Percentiles rank a stretch among this genome's conserved stretches.
These are phyloP conservation scores for Mortierella sp. DNA, from an alignment of 371 early-diverging fungal species.

Conservation along the genomic window DNA sequence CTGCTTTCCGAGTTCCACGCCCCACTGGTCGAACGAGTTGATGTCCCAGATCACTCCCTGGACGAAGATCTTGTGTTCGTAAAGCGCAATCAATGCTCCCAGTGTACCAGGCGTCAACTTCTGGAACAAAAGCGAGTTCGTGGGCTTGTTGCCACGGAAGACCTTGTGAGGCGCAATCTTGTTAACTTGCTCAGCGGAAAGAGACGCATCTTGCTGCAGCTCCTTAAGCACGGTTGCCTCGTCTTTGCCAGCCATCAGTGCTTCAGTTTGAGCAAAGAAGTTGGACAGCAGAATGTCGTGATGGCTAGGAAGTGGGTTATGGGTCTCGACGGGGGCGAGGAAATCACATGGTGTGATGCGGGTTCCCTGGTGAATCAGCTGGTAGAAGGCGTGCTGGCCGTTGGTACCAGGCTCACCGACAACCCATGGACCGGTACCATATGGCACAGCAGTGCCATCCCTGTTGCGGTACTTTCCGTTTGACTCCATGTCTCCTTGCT, in stretches of 20 bases:
- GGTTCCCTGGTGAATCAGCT: constrained; percentile 99
- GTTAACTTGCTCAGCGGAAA: constrained; percentile 63
- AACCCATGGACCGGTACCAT: constrained; percentile 96
- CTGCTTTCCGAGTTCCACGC: constrained; percentile 99
- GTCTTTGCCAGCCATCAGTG: constrained; percentile 95
- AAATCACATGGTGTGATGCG: constrained; percentile 97
- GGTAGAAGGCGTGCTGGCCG: constrained; percentile 99
- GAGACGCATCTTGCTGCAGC: constrained; percentile 64
- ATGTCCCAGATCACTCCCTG: constrained; percentile 98
- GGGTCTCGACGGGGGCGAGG: constrained; percentile 91
- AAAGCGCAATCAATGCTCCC: constrained; percentile 95
- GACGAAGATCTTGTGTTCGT: constrained; percentile 99
- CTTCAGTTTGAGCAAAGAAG: constrained; percentile 99
- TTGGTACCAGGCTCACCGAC: constrained; percentile 99
- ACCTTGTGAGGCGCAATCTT: constrained; percentile 89
- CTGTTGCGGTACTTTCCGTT: constrained; percentile 98
- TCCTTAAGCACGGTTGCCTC: constrained; percentile 81
- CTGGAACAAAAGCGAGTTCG: constrained; percentile 95
- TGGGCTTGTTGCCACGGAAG: constrained; percentile 97
- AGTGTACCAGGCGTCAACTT: constrained; percentile 93
- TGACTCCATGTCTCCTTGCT: constrained; percentile 99
- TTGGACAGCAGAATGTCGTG: constrained; percentile 97
- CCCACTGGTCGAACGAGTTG: constrained; percentile 99
- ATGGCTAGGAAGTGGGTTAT: constrained; percentile 88
- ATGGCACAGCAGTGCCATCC: constrained; percentile 78